Evolutionary conservation across 2,329 filamentous ascomycete species (phyloP), one percentile per base, ranked within the genome.

Genomic region (Zymoseptoria ardabiliae): DNA sequence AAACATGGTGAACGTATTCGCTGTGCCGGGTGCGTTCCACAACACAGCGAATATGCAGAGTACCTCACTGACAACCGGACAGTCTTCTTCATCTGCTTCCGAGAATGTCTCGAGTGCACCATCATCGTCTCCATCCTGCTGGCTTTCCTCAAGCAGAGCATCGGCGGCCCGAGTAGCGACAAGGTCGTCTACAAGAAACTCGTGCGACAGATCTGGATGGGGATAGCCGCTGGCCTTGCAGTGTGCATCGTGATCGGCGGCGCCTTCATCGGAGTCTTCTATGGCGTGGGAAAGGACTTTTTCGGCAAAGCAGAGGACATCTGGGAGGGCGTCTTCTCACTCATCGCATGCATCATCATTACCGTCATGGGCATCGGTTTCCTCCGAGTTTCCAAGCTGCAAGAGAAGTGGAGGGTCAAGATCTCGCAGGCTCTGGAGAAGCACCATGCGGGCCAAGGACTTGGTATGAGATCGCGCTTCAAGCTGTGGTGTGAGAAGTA

Each of bases 21-120:
- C 88, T 63, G 85, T 91, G 21, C 88, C 88, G 65, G 77, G 81
- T 82, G 59, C 45, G 66, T 61, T 11, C 21, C 8, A 13, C n/a
- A 7, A 11, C 11, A 25, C 28, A 20, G 51, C 17, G 22, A 35
- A 21, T 23, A 41, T 52, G 58, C 56, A 63, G 56, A 49, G 25
- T 5, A 45, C 11, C 20, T 28, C 21, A 41, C 55, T 60, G 55
- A 61, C 53, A 55, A 22, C 10, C 23, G 10, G 48, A 19, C 62
- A 80, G 84, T 96, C 58, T 96, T 96, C 78, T 92, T 96, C 78
- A 89, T 96, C 73, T 86, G 90, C 76, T 94, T 96, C 73, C 86
- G 91, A 70, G 91, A 96, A 77, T 85, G 85, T 50, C 78, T 96
- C 53, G 91, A 96, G 78, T 89, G 88, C 0, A 86, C 83, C 69